Percentiles rank a stretch among this genome's conserved stretches.
Evolutionary conservation across 1,284 basidiomycete genomes (phyloP).

Genomic region (Cryptococcus wingfieldii): DNA sequence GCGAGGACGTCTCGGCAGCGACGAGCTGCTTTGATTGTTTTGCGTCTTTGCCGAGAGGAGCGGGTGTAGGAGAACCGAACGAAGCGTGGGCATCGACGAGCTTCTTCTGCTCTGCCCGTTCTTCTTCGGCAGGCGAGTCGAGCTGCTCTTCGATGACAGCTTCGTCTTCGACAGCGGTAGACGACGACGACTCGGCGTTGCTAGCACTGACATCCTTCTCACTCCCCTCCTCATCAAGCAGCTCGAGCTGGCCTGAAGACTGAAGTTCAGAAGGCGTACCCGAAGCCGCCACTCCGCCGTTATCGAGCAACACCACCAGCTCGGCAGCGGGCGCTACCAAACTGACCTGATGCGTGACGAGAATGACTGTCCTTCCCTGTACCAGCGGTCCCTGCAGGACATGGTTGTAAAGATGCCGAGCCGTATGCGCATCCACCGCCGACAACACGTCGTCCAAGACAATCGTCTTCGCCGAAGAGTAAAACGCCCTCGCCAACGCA

Average conservation of each 20-base stretch:
- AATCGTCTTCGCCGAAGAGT: constrained; percentile 43
- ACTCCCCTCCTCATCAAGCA: constrained; percentile 11
- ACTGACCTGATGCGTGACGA: constrained; percentile 56
- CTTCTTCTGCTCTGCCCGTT: constrained; percentile 55
- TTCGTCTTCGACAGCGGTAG: not conserved
- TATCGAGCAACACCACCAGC: constrained; percentile 44
- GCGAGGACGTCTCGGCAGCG: constrained; percentile 33
- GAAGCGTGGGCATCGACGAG: constrained; percentile 30
- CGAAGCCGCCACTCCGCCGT: constrained; percentile 33
- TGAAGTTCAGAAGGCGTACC: constrained; percentile 39
- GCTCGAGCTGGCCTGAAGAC: constrained; percentile 21
- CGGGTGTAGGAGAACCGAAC: constrained; percentile 4
- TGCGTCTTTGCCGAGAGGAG: constrained; percentile 2
- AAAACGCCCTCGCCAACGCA: constrained; percentile 46
- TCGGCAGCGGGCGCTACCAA: constrained; percentile 52
- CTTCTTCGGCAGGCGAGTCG: constrained; percentile 58
- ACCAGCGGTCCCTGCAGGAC: constrained; percentile 46
- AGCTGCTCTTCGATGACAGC: constrained; percentile 37
- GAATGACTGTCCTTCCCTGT: constrained; percentile 49
- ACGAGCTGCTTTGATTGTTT: constrained; percentile 42
- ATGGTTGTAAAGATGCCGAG: constrained; percentile 39
- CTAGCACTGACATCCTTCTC: not conserved
- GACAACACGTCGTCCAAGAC: constrained; percentile 47
- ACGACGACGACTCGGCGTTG: not conserved
- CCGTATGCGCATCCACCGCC: constrained; percentile 53